Percentiles rank a stretch among this genome's conserved stretches.
Conservation (phyloP, 441 rosid genomes). For the Croton laevigatus region DNA sequence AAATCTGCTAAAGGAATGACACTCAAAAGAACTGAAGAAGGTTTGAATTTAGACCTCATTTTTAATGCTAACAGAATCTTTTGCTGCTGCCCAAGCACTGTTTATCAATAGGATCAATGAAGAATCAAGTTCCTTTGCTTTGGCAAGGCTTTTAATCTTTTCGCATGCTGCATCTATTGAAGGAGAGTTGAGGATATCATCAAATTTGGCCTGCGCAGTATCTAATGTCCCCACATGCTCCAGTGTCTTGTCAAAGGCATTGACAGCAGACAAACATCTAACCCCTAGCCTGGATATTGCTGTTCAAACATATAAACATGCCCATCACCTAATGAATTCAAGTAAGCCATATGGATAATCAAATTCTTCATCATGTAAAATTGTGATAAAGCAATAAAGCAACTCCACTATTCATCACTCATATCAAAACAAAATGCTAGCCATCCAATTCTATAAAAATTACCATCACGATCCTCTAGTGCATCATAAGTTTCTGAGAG, state of each 20-base stretch:
- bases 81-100: conserved; percentile 87
- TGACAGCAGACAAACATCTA: conserved; percentile 81
- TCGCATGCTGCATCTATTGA: conserved; percentile 83
- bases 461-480: conserved; percentile 91
- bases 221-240: conserved; percentile 67
- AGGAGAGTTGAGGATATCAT: conserved; percentile 76
- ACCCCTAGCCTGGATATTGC: conserved; percentile 74
- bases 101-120: conserved; percentile 77
- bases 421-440: not conserved
- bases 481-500: conserved; percentile 61
- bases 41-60: conserved; percentile 51
- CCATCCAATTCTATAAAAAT: conserved; percentile 13
- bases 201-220: conserved; percentile 80
- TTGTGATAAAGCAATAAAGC: not conserved
- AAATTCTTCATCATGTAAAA: not conserved
- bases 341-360: not conserved
- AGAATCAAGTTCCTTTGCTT: conserved; percentile 85
- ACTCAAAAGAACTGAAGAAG: conserved; percentile 1
- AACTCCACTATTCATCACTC: not conserved
- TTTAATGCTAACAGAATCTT: conserved; percentile 66
- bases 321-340: not conserved
- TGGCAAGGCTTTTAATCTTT: conserved; percentile 79
- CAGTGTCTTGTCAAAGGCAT: conserved; percentile 77
- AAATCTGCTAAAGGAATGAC: not conserved
- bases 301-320: conserved; percentile 33